Evolutionary conservation across 176 grass and related monocot species (phyloP), one percentile per base, ranked within the genome.

Genomic region (Themeda triandra): DNA sequence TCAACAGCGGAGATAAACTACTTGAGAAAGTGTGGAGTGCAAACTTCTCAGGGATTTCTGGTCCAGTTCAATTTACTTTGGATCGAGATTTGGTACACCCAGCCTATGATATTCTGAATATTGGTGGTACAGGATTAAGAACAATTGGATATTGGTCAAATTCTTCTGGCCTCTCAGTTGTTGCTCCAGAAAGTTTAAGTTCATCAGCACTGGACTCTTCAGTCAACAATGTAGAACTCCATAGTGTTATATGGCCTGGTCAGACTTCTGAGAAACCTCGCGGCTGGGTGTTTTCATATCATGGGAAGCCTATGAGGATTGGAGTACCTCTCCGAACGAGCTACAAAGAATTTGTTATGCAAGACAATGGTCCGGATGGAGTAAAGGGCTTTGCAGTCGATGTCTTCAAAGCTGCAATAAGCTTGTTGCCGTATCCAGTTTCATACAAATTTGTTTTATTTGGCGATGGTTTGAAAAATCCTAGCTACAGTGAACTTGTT

Each of bases 331-430:
- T 88, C 28, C 84, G 91, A 69, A 83, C 73, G 1, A 91, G 95
- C 31, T 98, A 90, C 73, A 88, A 88, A 66, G 88, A 98, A 35
- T 95, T 98, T 80, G 82, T 95, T 30, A 82, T 87, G 36, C 89
- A 83, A 75, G 87, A 86, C 58, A 66, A 83, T 24, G 69, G 85
- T 45, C 82, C 91, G 51, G 87, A 95, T 40, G 85, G 91, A 79
- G 89, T 98, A 27, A 90, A 94, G 37, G 95, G 95, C 32, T 98
- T 93, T 85, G 91, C 92, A 54, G 77, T 95, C 44, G 95, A 98
- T 88, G 91, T 98, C 62, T 98, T 98, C 56, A 88, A 91, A 81
- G 82, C 92, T 76, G 95, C 95, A 35, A 62, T 95, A 41, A 91
- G 44, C 67, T 86, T 91, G 53, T 85, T 98, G 88, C 92, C 95